These are phyloP conservation scores for Mycena chlorophos DNA, from an alignment of 768 basidiomycete species.

Conservation along the genomic window DNA sequence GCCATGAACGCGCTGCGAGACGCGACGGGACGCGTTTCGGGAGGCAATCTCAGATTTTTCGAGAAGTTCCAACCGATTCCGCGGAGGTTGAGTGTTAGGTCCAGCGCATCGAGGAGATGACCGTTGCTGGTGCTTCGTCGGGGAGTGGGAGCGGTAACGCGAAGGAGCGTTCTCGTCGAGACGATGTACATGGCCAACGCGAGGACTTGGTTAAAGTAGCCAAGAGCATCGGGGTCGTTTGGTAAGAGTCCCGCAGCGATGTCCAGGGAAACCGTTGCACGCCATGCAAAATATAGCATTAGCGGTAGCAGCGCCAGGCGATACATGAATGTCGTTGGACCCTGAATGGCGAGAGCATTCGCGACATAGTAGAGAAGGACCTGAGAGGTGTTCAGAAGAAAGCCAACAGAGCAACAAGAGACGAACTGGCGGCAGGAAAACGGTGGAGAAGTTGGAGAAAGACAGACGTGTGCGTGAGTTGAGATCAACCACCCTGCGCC, in stretches of 20 bases:
- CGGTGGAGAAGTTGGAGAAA: constrained; percentile 1
- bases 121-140: not conserved
- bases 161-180: constrained; percentile 2
- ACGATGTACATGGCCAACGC: constrained; percentile 33
- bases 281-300: constrained; percentile 45
- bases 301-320: constrained; percentile 52
- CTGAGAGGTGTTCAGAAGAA: not conserved
- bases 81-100: constrained; percentile 52
- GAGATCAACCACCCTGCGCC: constrained; percentile 3
- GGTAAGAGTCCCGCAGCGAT: constrained; percentile 31
- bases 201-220: constrained; percentile 47
- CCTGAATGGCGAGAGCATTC: constrained; percentile 50
- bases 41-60: constrained; percentile 39
- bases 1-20: constrained; percentile 39
- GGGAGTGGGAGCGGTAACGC: constrained; percentile 18
- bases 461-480: not conserved
- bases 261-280: constrained; percentile 45
- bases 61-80: constrained; percentile 68
- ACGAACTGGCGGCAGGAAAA: constrained; percentile 9
- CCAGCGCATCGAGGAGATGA: constrained; percentile 43
- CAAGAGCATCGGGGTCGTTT: constrained; percentile 33
- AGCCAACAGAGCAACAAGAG: not conserved
- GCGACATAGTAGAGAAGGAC: constrained; percentile 43
- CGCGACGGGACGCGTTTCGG: constrained; percentile 40
- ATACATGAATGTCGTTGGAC: constrained; percentile 43